Evolutionary conservation across 768 basidiomycete genomes (phyloP).

Genomic region (Cubamyces lactineus): DNA sequence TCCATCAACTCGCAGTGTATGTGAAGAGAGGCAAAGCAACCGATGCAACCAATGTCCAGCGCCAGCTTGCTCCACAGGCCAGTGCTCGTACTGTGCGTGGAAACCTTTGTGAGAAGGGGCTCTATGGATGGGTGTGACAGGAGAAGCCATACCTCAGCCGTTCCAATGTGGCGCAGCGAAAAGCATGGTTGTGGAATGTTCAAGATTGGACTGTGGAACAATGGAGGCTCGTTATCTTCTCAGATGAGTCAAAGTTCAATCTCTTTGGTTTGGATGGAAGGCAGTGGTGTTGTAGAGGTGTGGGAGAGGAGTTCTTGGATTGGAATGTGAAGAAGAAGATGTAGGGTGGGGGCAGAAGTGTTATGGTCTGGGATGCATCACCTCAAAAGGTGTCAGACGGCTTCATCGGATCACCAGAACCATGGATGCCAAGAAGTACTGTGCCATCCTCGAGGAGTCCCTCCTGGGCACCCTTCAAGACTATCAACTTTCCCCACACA

Average conservation of each 20-base stretch:
- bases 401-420: neutral
- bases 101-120: neutral
- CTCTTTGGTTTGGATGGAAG: conserved; percentile 7
- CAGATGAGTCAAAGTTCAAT: conserved; percentile 17
- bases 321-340: conserved; percentile 1
- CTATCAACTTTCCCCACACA: neutral
- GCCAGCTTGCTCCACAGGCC: neutral
- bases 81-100: neutral
- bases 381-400: neutral
- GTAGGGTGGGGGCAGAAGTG: neutral
- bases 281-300: conserved; percentile 3
- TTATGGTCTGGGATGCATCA: conserved; percentile 2
- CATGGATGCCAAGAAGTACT: conserved; percentile 2
- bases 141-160: neutral
- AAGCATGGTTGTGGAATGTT: neutral
- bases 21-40: neutral
- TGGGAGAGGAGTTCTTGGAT: conserved; percentile 1
- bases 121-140: conserved; percentile 1
- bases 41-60: neutral
- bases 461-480: conserved; percentile 3
- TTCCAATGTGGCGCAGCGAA: neutral
- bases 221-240: conserved; percentile 9
- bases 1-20: neutral
- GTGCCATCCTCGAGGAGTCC: neutral
- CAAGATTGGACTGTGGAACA: neutral